These are phyloP conservation scores for Blumeriella jaapii DNA, from an alignment of 2,329 filamentous ascomycete genomes.

Conservation along the genomic window DNA sequence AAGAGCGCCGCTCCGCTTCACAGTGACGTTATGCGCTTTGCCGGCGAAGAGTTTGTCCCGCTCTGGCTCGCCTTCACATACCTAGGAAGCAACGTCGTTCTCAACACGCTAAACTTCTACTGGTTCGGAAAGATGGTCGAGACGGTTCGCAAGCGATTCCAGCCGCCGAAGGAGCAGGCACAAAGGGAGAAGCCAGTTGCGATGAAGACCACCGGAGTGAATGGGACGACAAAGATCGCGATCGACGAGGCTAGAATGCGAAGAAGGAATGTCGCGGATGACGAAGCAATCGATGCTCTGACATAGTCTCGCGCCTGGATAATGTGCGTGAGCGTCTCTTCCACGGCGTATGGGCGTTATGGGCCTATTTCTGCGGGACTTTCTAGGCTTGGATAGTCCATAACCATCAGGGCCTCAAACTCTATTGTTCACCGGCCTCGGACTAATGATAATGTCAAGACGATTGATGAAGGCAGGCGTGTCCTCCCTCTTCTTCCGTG, in stretches of 20 bases:
- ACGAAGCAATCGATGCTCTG: no score
- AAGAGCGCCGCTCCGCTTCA: slow-evolving; percentile 22
- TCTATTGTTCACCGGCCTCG: no score
- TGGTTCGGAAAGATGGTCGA: slow-evolving; percentile 85
- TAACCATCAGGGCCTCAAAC: no score
- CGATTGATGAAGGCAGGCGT: no score
- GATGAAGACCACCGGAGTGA: slow-evolving; percentile 20
- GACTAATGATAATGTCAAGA: no score
- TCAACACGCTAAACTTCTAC: slow-evolving; percentile 70
- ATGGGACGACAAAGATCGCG: slow-evolving; percentile 22
- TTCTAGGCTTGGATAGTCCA: no score
- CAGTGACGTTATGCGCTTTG: slow-evolving; percentile 38
- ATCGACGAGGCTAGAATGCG: slow-evolving; percentile 25
- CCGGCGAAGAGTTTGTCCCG: slow-evolving; percentile 44
- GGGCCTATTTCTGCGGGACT: no score
- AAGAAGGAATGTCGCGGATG: slow-evolving; percentile 21
- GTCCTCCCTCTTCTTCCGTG: no score
- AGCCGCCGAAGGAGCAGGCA: slow-evolving; percentile 33
- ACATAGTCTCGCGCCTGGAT: no score
- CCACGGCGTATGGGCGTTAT: no score
- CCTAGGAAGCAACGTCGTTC: slow-evolving; percentile 54
- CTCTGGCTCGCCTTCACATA: slow-evolving; percentile 60
- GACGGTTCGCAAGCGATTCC: slow-evolving; percentile 66
- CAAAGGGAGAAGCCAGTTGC: slow-evolving; percentile 25
- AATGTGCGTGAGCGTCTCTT: no score